Base-by-base conservation (phyloP, 2,329 filamentous ascomycete species). In the Fusarium verticillioides region DNA sequence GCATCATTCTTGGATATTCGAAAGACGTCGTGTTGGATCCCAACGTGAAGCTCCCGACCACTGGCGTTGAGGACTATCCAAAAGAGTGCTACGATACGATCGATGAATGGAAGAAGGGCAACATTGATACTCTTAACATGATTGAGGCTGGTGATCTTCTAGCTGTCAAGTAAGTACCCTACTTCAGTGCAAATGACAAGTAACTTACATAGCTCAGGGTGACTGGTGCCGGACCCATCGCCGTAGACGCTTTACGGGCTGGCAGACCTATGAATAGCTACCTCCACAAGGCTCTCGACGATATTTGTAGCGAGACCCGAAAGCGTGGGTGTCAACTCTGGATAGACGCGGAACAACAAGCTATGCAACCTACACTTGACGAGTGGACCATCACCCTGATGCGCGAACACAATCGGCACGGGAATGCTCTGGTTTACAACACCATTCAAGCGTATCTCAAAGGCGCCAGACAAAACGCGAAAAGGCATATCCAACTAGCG, bases 391-490 rank as follows among this genome's bases (percentile, higher is more conserved):
- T 84, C 4, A 75, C 77, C 0, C 60, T 83, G 3, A 83, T 83
- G 82, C 78, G 79, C 4, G 73, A 80, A 46, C 83, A 80, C 75
- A 86, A 86, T 70, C 78, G 78, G 1, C 70, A 82, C 12, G 76
- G 76, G 1, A 56, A 73, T 2, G 82, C 74, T 2, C 63, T 83
- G 2, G 60, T 84, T 15, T 84, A 82, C 67, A 89, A 84, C 72
- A 90, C 88, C 0, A 89, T 89, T 72, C 88, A 90, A 66, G 86
- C 84, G 54, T 90, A 90, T 70, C 83, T 90, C 10, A 87, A 87
- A 77, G 79, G 80, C 23, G 86, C 85, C 1, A 81, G 83, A 2
- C 76, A 70, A 7, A 83, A 82, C 12, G 75, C 89, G 1, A 80
- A 83, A 2, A 64, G 77, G 16, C 87, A 89, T 68, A 81, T 90